Conservation (phyloP, 2,329 filamentous ascomycete species). For the Nemania abortiva region DNA sequence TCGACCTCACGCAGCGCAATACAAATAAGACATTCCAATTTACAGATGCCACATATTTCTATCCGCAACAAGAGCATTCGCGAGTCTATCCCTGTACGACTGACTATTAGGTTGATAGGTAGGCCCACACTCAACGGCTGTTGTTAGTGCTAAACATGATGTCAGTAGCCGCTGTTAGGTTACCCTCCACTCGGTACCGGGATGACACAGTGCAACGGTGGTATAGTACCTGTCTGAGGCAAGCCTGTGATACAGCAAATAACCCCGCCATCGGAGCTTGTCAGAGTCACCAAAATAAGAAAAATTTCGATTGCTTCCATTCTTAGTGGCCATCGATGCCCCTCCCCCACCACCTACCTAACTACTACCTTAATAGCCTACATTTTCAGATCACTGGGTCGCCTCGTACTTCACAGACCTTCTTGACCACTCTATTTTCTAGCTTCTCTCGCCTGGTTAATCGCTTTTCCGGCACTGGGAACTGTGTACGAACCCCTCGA, state of each 20-base stretch:
- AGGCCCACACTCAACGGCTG: not conserved
- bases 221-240: no score
- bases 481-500: not conserved
- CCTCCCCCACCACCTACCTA: conserved; percentile 40
- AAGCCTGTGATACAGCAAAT: no score
- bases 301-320: conserved; percentile 29
- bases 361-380: conserved; percentile 1
- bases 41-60: no score
- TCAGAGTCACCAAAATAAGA: conserved; percentile 22
- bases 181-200: not conserved
- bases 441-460: conserved; percentile 28
- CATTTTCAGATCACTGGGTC: conserved; percentile 5
- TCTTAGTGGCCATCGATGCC: conserved; percentile 2
- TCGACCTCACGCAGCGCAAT: not conserved
- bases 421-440: conserved; percentile 4
- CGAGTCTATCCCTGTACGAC: not conserved
- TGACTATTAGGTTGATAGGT: not conserved
- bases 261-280: conserved; percentile 45
- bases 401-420: conserved; percentile 12
- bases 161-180: not conserved
- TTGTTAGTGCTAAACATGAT: not conserved
- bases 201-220: no score
- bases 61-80: not conserved
- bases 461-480: conserved; percentile 26
- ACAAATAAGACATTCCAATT: not conserved